Percentiles rank a stretch among this genome's conserved stretches.
Conservation (phyloP, 129 eudicot genomes). For the Ambrosia trifida region DNA sequence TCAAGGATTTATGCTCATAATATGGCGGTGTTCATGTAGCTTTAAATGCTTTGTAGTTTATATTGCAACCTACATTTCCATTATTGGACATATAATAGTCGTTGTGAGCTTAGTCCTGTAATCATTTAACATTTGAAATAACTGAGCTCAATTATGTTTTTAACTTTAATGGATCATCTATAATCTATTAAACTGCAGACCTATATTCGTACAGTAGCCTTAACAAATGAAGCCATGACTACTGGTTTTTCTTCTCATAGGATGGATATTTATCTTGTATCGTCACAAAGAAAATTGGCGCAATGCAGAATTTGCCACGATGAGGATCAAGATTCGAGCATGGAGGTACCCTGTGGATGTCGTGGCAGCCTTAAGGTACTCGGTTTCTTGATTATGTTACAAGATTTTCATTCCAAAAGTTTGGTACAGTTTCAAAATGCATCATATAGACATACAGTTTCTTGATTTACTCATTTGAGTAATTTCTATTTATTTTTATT, state of each 20-base stretch:
- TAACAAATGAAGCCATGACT: conserved; percentile 27
- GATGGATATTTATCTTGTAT: conserved; percentile 41
- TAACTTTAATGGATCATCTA: not conserved
- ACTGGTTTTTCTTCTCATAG: conserved; percentile 39
- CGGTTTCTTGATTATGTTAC: not conserved
- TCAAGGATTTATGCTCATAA: not conserved
- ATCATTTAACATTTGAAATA: conserved; percentile 13
- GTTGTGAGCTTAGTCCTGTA: not conserved
- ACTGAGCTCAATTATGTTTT: conserved; percentile 8
- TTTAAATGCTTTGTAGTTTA: not conserved
- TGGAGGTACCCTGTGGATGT: conserved; percentile 80
- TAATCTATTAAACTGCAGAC: conserved; percentile 21
- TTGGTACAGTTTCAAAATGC: not conserved
- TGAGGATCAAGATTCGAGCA: conserved; percentile 59
- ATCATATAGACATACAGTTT: not conserved
- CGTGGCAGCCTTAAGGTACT: conserved; percentile 66
- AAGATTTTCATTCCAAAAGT: not conserved
- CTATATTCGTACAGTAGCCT: conserved; percentile 3
- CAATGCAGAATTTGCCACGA: conserved; percentile 80
- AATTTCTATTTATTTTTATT: not conserved
- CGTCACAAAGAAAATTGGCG: conserved; percentile 38
- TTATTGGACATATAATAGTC: not conserved
- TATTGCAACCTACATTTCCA: not conserved
- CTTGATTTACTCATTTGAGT: not conserved
- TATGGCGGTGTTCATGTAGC: conserved; percentile 3